Conservation (phyloP, 192 early-diverging fungal genomes). For the Rhizoclosmatium sp. region DNA sequence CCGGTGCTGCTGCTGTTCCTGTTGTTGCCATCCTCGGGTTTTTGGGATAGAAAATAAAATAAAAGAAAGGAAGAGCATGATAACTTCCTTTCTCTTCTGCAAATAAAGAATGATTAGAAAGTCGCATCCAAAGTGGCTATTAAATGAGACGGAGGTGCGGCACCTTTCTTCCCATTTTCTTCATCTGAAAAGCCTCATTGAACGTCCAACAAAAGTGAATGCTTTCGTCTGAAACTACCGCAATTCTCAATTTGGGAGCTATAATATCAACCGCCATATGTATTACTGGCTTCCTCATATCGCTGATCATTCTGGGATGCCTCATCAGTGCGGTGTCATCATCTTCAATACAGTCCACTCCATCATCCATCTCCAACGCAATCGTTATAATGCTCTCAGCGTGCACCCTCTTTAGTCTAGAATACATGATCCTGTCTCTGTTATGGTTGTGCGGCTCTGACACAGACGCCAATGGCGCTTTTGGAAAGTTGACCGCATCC, state of each 20-base stretch:
- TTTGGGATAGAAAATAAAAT: too few species aligned
- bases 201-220: too few species aligned
- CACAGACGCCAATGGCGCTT: neutral
- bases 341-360: neutral
- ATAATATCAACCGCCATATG: neutral
- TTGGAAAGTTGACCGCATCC: neutral
- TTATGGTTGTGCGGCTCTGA: neutral
- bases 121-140: too few species aligned
- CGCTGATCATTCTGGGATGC: neutral
- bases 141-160: too few species aligned
- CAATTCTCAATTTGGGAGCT: neutral
- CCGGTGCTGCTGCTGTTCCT: neutral
- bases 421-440: neutral
- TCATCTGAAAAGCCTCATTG: too few species aligned
- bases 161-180: too few species aligned
- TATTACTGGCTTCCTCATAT: neutral
- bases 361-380: neutral
- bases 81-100: too few species aligned
- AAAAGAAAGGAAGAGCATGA: too few species aligned
- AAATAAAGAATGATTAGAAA: too few species aligned
- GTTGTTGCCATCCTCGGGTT: neutral
- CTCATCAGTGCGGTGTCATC: neutral
- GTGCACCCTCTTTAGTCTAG: neutral
- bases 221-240: too few species aligned
- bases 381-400: neutral